Base-by-base conservation (phyloP, 441 rosid genomes). In the Euphorbia schlechtendalii region DNA sequence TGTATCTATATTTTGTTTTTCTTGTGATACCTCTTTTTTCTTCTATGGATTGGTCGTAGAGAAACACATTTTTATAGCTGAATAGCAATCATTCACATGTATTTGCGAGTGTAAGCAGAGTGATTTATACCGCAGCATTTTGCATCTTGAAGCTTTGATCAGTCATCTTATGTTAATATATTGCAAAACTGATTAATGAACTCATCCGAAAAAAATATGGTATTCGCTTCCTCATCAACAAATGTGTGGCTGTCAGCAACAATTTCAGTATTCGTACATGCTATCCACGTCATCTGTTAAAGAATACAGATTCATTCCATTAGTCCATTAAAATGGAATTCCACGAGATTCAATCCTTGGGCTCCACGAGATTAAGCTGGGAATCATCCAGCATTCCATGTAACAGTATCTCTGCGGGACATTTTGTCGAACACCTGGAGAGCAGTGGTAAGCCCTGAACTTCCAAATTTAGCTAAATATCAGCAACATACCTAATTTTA, bases 331-430 rank as follows among this genome's bases (percentile, higher is more conserved):
- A 58, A 32, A 89, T 73, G 32, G 94, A 78, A 71, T 87, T 87
- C 93, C 89, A 89, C 17, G 96, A 82, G 71, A 89, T 84, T 38
- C 77, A 82, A 66, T 89, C 96, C 68, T 79, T 89, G 38, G 56
- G 65, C 56, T 79, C 69, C 80, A 89, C 80, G 45, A 76, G n/a
- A n/a, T n/a, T n/a, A n/a, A n/a, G n/a, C 91, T 93, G 52, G 88
- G 57, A 20, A 89, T 83, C 83, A 84, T 70, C n/a, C n/a, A 4
- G 96, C 77, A 76, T 89, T 89, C 94, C 96, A 89, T 49, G 93
- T 77, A 36, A 85, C 88, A 0, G 74, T 28, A 54, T 89, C 96
- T 74, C 82, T 79, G 17, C 62, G 67, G 53, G 68, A 40, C 80
- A 89, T 81, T 79, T 79, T 88, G 52, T 77, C 84, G 80, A 89